phyloP scores from a whole-genome alignment of 1,284 basidiomycete species.

The Sporisorium reilianum region DNA sequence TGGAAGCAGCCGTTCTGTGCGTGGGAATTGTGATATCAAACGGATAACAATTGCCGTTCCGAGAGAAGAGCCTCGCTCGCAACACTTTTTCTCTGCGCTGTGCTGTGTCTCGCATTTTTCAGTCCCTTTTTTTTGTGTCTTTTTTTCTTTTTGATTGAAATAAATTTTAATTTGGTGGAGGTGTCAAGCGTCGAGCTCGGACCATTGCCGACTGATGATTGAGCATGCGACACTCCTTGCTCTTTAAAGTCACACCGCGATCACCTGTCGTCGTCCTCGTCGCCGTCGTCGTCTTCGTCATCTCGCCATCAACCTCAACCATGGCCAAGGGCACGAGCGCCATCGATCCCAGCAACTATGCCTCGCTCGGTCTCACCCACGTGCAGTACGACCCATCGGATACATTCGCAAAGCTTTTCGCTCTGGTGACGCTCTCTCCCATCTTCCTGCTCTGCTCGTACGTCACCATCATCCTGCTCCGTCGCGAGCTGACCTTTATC shows the following conservation, averaged over 20 bases:
- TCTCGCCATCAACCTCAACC: neutral
- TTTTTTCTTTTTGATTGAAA: too few relatives aligned
- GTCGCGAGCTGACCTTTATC: constrained; percentile 81
- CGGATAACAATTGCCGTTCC: neutral
- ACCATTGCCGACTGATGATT: constrained; percentile 13
- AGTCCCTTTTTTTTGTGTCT: constrained; percentile 10
- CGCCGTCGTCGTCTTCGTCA: constrained; percentile 1
- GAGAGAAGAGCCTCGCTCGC: constrained; percentile 9
- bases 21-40: neutral
- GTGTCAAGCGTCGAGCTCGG: constrained; percentile 16
- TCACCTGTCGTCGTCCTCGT: constrained; percentile 4
- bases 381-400: constrained; percentile 63
- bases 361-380: constrained; percentile 63
- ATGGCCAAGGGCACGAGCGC: constrained; percentile 46
- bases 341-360: constrained; percentile 55
- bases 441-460: constrained; percentile 74
- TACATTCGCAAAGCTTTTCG: constrained; percentile 50
- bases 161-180: constrained; percentile 1
- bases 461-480: constrained; percentile 79
- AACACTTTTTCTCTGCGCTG: neutral
- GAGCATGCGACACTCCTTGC: neutral
- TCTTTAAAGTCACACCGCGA: neutral
- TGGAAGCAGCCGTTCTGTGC: neutral
- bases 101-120: constrained; percentile 6
- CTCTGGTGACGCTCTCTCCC: constrained; percentile 64